phyloP scores from a whole-genome alignment of 495 filamentous ascomycete genomes.

The Tetracladium setigerum region DNA sequence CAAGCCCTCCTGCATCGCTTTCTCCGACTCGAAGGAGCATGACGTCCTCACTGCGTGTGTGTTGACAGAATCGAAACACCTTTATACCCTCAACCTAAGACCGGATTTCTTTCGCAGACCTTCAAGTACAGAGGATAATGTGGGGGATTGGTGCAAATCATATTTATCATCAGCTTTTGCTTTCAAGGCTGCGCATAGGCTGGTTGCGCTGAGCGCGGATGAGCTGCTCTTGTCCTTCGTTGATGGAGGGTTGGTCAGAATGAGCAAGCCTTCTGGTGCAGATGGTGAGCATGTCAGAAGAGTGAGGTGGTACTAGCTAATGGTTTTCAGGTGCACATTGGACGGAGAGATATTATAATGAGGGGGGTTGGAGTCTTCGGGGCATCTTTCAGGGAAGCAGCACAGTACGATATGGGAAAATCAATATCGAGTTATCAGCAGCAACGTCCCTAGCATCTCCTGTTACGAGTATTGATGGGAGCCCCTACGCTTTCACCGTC shows the following conservation, averaged over 20 bases:
- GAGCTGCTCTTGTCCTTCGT: constrained; percentile 74
- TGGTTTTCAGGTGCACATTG: constrained; percentile 48
- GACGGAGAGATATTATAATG: constrained; percentile 72
- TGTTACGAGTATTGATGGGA: constrained; percentile 44
- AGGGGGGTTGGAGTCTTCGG: constrained; percentile 68
- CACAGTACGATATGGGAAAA: constrained; percentile 55
- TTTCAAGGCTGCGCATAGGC: constrained; percentile 72
- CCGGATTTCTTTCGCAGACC: constrained; percentile 70
- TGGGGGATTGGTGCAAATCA: constrained; percentile 69
- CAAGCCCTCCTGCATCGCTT: constrained; percentile 63
- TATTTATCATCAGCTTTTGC: constrained; percentile 62
- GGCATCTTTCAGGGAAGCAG: constrained; percentile 62
- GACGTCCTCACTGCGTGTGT: constrained; percentile 76
- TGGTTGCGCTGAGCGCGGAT: constrained; percentile 62
- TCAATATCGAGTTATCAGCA: constrained; percentile 56
- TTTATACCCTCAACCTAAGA: constrained; percentile 73
- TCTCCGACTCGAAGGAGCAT: constrained; percentile 70
- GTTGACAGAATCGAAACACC: constrained; percentile 66
- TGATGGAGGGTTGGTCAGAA: constrained; percentile 71
- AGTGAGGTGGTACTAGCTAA: background rate
- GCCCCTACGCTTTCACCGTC: constrained; percentile 66
- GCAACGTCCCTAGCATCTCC: constrained; percentile 58
- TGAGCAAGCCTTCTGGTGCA: constrained; percentile 57
- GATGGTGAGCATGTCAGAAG: constrained; percentile 47
- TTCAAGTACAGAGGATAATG: constrained; percentile 58